Evolutionary conservation across 2,329 filamentous ascomycete genomes (phyloP).

Genomic region (Colletotrichum sublineola): DNA sequence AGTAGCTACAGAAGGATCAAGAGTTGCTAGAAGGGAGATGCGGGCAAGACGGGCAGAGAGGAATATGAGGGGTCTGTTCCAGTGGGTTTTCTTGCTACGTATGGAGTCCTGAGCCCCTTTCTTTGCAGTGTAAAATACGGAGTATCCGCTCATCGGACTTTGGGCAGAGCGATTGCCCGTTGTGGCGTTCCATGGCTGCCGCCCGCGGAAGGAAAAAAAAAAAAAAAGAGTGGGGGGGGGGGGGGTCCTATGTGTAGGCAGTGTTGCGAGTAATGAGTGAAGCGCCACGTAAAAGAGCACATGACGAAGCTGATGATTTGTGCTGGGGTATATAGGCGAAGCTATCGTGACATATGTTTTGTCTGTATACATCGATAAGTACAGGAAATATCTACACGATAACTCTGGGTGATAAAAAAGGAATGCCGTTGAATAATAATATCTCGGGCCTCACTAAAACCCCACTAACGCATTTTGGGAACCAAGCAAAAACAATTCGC

Average conservation of each 20-base stretch:
- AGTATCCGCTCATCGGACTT: neutral
- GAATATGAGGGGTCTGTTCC: neutral
- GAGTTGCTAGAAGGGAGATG: neutral
- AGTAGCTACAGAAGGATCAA: neutral
- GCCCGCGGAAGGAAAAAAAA: too few relatives aligned
- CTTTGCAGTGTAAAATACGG: neutral
- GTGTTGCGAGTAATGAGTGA: too few relatives aligned
- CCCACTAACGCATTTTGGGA: neutral
- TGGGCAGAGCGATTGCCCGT: neutral
- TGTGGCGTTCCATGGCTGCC: neutral
- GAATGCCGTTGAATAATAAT: neutral
- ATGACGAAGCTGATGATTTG: too few relatives aligned
- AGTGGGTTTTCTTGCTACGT: neutral
- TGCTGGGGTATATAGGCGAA: too few relatives aligned
- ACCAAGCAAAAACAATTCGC: neutral
- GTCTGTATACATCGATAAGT: neutral
- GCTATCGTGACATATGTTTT: neutral
- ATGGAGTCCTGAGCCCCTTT: neutral
- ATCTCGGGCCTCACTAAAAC: neutral
- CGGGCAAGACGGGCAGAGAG: neutral
- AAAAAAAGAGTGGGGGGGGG: too few relatives aligned
- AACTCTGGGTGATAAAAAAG: neutral
- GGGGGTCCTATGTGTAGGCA: too few relatives aligned
- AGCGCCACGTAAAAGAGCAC: too few relatives aligned
- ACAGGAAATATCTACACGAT: neutral